A percentile compares a stretch with the other conserved stretches of the same genome.
Conservation (phyloP, 2,329 filamentous ascomycete species). For the Dichotomopilus funicola region DNA sequence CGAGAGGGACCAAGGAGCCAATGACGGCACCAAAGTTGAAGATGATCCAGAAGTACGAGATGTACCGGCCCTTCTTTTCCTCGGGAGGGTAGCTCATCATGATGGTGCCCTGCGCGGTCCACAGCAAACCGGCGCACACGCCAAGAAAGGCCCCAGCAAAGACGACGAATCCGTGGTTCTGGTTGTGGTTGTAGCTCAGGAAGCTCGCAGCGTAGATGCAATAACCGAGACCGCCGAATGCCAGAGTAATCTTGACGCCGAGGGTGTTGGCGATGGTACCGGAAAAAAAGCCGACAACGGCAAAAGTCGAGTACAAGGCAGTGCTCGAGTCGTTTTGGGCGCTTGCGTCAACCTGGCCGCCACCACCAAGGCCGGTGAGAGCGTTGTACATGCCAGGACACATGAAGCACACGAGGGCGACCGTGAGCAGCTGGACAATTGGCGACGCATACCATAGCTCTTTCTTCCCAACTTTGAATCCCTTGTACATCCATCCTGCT, state of each 20-base stretch:
- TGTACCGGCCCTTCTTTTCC: slow-evolving; percentile 76
- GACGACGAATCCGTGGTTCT: slow-evolving; percentile 63
- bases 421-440: slow-evolving; percentile 63
- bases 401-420: slow-evolving; percentile 62
- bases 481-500: slow-evolving; percentile 62
- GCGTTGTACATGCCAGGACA: slow-evolving; percentile 65
- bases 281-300: slow-evolving; percentile 61
- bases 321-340: slow-evolving; percentile 59
- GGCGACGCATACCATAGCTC: slow-evolving; percentile 68
- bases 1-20: slow-evolving; percentile 70
- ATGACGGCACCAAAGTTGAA: slow-evolving; percentile 91
- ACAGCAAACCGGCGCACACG: slow-evolving; percentile 71
- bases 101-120: slow-evolving; percentile 77
- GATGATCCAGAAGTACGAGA: slow-evolving; percentile 89
- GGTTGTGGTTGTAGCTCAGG: slow-evolving; percentile 62
- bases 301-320: slow-evolving; percentile 67
- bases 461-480: slow-evolving; percentile 46
- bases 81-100: slow-evolving; percentile 89
- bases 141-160: slow-evolving; percentile 73
- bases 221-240: slow-evolving; percentile 71
- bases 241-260: slow-evolving; percentile 61
- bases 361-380: slow-evolving; percentile 54
- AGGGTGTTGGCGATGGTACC: slow-evolving; percentile 73
- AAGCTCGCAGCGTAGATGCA: slow-evolving; percentile 66
- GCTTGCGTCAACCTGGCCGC: slow-evolving; percentile 47